Base-by-base conservation (phyloP, 225 moss, liverwort and hornwort genomes). In the Marchantia polymorpha region DNA sequence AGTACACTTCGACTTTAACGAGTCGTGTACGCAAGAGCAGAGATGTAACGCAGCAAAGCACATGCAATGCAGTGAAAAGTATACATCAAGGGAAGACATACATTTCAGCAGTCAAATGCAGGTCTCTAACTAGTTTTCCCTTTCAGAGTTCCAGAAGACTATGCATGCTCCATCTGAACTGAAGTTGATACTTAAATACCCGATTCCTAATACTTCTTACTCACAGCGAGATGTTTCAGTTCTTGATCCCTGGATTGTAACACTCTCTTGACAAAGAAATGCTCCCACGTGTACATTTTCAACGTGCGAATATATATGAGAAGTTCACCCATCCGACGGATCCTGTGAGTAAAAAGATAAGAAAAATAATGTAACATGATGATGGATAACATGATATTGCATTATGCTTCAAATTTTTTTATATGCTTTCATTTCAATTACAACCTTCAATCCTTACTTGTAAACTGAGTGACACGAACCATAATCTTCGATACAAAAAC, bases 241-340 rank as follows among this genome's bases (percentile, higher is more conserved):
- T 97, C 96, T 89, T 90, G 90, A 83, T 90, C 78, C 84, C 96
- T 88, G 63, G 86, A 89, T 77, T 92, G 87, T 91, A 92, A 83
- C 63, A 94, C 91, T 86, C 94, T 89, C 78, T 83, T 52, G 72
- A 85, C 69, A 83, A 97, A 91, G 76, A 92, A 77, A 13, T 82
- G 69, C 83, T 94, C 96, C 96, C 96, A 97, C 0, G 94, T 88
- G 75, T 94, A 94, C 96, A 97, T 97, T 81, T 97, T 97, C 69
- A 97, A 66, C 54, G 93, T 97, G 13, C 96, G 89, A 73, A 94
- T 94, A 75, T 89, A 90, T 85, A 82, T 92, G 75, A 97, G 81
- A 64, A 97, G 89, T 83, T 97, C 94, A 81, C 90, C 89, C 91
- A 92, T 93, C 83, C 91, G 88, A 49, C 92, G 91, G 54, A 97